phyloP scores from a whole-genome alignment of 306 rosid species.

The Trifolium subterraneum region DNA sequence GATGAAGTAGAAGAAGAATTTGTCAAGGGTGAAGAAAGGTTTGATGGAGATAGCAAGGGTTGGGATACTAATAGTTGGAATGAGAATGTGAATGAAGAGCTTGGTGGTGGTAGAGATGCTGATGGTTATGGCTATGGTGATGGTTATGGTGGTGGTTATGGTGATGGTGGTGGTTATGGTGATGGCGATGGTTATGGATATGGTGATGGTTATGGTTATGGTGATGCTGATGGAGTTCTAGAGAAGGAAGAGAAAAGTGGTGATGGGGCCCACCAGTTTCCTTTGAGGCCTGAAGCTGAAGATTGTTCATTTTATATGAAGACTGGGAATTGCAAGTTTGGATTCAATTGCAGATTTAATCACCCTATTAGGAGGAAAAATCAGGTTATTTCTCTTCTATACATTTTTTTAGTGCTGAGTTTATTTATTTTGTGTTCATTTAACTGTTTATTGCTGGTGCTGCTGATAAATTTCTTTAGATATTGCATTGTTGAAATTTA shows the following conservation, averaged over 20 bases:
- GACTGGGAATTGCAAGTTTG: conserved; percentile 90
- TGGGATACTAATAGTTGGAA: conserved; percentile 52
- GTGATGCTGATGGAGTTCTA: conserved; percentile 39
- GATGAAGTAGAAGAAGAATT: conserved; percentile 40
- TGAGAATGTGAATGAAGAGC: conserved; percentile 50
- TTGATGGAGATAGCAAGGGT: conserved; percentile 40
- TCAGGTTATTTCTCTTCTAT: conserved; percentile 57
- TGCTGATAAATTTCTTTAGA: not conserved
- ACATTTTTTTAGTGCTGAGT: not conserved
- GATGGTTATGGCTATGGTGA: conserved; percentile 25
- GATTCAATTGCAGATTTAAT: conserved; percentile 86
- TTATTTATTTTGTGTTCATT: not conserved
- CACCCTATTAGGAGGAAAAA: conserved; percentile 73
- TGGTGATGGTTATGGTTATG: conserved; percentile 35
- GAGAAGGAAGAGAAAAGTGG: conserved; percentile 35
- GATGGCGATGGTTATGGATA: conserved; percentile 17
- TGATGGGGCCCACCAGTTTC: conserved; percentile 53
- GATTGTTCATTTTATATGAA: conserved; percentile 85
- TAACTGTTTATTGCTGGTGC: conserved; percentile 14
- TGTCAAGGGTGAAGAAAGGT: conserved; percentile 40
- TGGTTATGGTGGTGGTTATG: conserved; percentile 10
- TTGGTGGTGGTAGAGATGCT: not conserved
- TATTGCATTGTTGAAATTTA: conserved; percentile 4
- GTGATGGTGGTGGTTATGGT: conserved; percentile 11
- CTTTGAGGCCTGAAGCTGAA: conserved; percentile 91